These are phyloP conservation scores for Termitomyces sp. DNA, from an alignment of 768 basidiomycete species.

Conservation along the genomic window DNA sequence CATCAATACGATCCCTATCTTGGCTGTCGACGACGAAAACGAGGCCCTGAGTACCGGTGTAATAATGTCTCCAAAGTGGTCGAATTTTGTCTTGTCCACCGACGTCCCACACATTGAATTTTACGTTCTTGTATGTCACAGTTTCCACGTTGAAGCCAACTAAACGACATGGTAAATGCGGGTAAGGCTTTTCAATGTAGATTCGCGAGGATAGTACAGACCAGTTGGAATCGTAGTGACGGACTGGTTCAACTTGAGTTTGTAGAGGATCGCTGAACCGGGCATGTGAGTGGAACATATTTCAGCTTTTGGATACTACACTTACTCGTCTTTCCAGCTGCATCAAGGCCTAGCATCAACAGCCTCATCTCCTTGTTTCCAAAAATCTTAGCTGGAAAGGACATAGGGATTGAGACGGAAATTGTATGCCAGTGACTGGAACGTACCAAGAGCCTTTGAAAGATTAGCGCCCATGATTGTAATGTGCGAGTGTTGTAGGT, in stretches of 20 bases:
- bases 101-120: slow-evolving; percentile 95
- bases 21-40: slow-evolving; percentile 98
- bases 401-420: slow-evolving; percentile 4
- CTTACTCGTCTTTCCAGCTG: slow-evolving; percentile 98
- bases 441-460: slow-evolving; percentile 74
- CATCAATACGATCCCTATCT: slow-evolving; percentile 92
- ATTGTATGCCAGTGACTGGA: slow-evolving; percentile 3
- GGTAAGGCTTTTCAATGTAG: neutral
- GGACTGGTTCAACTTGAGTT: slow-evolving; percentile 97
- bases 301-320: neutral
- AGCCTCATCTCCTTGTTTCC: slow-evolving; percentile 99
- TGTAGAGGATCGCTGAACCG: slow-evolving; percentile 90
- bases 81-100: slow-evolving; percentile 99
- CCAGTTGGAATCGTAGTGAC: slow-evolving; percentile 98
- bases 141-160: slow-evolving; percentile 99
- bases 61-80: slow-evolving; percentile 98
- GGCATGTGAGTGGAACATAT: slow-evolving; percentile 4
- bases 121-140: slow-evolving; percentile 97
- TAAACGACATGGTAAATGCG: slow-evolving; percentile 19
- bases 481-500: slow-evolving; percentile 28
- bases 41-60: slow-evolving; percentile 97
- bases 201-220: slow-evolving; percentile 22
- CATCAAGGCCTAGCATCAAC: slow-evolving; percentile 95
- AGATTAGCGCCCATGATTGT: slow-evolving; percentile 78
- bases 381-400: slow-evolving; percentile 73